These are phyloP conservation scores for Dactylellina haptotyla DNA, from an alignment of 2,329 filamentous ascomycete genomes.

Conservation along the genomic window DNA sequence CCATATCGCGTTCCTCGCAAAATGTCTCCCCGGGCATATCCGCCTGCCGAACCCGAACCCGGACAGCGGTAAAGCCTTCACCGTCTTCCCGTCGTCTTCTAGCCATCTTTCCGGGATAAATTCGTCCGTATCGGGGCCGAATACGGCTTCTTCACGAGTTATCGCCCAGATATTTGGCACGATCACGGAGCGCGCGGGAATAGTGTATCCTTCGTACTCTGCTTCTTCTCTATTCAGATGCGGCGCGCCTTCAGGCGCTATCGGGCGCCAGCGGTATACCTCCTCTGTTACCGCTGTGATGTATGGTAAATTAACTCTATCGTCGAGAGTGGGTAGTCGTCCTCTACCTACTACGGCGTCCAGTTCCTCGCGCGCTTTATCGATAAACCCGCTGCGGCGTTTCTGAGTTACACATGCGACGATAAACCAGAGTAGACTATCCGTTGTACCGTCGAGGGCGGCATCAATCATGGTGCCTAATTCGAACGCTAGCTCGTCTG, in stretches of 20 bases:
- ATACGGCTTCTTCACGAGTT: constrained; percentile 63
- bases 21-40: constrained; percentile 67
- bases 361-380: constrained; percentile 64
- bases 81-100: constrained; percentile 54
- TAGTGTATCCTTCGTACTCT: constrained; percentile 63
- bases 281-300: constrained; percentile 68
- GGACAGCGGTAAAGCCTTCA: constrained; percentile 65
- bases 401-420: constrained; percentile 66
- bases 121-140: constrained; percentile 61
- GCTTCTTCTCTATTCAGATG: constrained; percentile 64
- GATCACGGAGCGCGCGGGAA: constrained; percentile 64
- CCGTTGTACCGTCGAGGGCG: constrained; percentile 64
- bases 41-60: constrained; percentile 69
- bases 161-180: constrained; percentile 67
- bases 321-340: constrained; percentile 65
- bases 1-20: constrained; percentile 72
- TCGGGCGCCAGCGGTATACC: constrained; percentile 68
- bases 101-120: constrained; percentile 55
- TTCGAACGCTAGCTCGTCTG: constrained; percentile 61
- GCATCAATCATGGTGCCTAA: constrained; percentile 64
- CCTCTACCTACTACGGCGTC: constrained; percentile 65
- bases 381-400: constrained; percentile 64
- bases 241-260: constrained; percentile 67
- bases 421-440: constrained; percentile 63
- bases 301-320: constrained; percentile 66